A percentile compares a stretch with the other conserved stretches of the same genome.
These are phyloP conservation scores for Sclerotinia nivalis DNA, from an alignment of 2,329 filamentous ascomycete species.

Conservation along the genomic window DNA sequence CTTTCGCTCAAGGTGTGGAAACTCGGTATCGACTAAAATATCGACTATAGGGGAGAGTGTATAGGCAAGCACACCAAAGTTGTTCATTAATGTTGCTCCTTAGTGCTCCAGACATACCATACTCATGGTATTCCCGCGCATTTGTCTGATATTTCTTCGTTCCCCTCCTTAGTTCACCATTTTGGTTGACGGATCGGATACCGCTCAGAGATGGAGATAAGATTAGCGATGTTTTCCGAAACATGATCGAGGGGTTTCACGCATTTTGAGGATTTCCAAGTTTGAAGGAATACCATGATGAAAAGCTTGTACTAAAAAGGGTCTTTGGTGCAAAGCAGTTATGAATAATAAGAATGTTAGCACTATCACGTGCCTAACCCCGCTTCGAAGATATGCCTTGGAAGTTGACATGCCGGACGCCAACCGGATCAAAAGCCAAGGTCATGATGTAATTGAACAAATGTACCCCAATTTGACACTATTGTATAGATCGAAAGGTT, in stretches of 20 bases:
- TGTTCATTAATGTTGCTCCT: background rate
- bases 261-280: background rate
- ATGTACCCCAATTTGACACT: background rate
- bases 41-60: background rate
- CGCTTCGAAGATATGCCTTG: background rate
- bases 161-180: background rate
- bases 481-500: background rate
- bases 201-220: no score
- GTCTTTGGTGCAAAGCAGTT: background rate
- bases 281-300: background rate
- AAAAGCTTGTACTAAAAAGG: background rate
- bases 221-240: background rate
- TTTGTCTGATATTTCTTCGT: background rate
- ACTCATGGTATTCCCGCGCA: background rate
- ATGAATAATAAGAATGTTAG: background rate
- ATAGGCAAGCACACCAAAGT: background rate
- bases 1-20: background rate
- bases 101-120: background rate
- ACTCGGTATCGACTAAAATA: no score
- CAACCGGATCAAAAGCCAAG: background rate
- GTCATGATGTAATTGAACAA: constrained; percentile 10
- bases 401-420: background rate
- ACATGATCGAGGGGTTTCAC: no score
- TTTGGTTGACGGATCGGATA: background rate
- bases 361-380: background rate